Evolutionary conservation across 345 rosid genomes (phyloP).

Genomic region (Physaria fendleri): DNA sequence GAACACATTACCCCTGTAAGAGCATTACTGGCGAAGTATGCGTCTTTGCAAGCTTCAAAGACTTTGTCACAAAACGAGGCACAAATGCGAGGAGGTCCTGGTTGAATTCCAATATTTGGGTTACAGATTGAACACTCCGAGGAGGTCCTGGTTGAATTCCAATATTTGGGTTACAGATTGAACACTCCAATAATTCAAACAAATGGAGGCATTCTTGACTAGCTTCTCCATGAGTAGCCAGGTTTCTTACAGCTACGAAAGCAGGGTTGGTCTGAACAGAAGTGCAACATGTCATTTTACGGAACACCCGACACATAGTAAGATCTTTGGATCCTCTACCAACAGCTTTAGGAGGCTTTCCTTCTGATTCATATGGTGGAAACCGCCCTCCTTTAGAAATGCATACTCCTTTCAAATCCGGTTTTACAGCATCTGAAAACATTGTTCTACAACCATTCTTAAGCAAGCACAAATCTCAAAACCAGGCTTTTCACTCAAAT

Average conservation of each 20-base stretch:
- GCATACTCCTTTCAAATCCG: conserved; percentile 43
- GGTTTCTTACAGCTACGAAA: conserved; percentile 62
- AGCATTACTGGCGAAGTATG: conserved; percentile 80
- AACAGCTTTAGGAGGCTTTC: conserved; percentile 66
- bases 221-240: conserved; percentile 84
- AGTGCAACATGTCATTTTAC: conserved; percentile 78
- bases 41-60: conserved; percentile 66
- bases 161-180: conserved; percentile 80
- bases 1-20: conserved; percentile 43
- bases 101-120: conserved; percentile 69
- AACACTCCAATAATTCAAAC: conserved; percentile 91
- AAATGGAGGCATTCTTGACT: conserved; percentile 62
- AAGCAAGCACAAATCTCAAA: not conserved
- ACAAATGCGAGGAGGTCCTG: conserved; percentile 84
- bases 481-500: not conserved
- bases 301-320: conserved; percentile 77
- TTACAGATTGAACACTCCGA: conserved; percentile 97
- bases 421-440: conserved; percentile 37
- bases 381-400: conserved; percentile 84
- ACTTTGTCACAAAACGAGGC: conserved; percentile 68
- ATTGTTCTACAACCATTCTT: conserved; percentile 8
- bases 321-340: conserved; percentile 69
- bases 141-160: conserved; percentile 87
- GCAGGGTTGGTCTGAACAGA: conserved; percentile 83
- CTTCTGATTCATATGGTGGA: conserved; percentile 63